Percentiles rank a stretch among this genome's conserved stretches.
Conservation (phyloP, 192 early-diverging fungal species). For the Backusella liffmaniae region DNA sequence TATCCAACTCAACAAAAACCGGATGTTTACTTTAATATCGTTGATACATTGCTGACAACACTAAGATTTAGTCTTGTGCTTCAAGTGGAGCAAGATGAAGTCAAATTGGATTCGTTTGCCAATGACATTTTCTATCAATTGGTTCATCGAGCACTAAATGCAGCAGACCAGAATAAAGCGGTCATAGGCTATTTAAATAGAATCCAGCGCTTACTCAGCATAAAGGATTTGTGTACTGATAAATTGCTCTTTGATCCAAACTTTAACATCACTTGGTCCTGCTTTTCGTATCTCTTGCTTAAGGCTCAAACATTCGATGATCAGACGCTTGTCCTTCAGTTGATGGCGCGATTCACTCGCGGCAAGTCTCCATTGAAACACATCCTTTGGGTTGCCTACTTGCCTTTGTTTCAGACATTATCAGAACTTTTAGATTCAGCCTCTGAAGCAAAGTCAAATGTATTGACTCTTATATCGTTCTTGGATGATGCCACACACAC, state of each 20-base stretch:
- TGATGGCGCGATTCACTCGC: slow-evolving; percentile 27
- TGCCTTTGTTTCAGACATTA: slow-evolving; percentile 53
- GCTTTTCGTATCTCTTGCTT: slow-evolving; percentile 44
- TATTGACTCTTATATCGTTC: background rate
- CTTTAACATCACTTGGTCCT: slow-evolving; percentile 38
- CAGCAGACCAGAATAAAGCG: background rate
- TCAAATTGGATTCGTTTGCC: background rate
- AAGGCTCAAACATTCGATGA: slow-evolving; percentile 45
- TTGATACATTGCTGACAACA: slow-evolving; percentile 12
- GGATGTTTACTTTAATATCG: background rate
- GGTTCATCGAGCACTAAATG: slow-evolving; percentile 11
- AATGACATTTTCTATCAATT: slow-evolving; percentile 22
- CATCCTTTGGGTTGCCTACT: slow-evolving; percentile 36
- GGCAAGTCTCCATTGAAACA: background rate
- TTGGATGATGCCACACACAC: background rate
- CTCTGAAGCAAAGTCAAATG: background rate
- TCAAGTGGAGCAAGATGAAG: background rate
- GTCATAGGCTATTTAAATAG: slow-evolving; percentile 14
- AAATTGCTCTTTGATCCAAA: slow-evolving; percentile 1
- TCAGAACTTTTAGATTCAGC: slow-evolving; percentile 29
- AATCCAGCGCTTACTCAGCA: background rate
- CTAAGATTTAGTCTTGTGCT: slow-evolving; percentile 12
- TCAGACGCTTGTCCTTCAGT: slow-evolving; percentile 38
- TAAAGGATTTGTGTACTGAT: slow-evolving; percentile 5
- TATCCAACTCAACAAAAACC: slow-evolving; percentile 11